These are phyloP conservation scores for Cercospora nicotianae DNA, from an alignment of 2,329 filamentous ascomycete genomes.

Conservation along the genomic window DNA sequence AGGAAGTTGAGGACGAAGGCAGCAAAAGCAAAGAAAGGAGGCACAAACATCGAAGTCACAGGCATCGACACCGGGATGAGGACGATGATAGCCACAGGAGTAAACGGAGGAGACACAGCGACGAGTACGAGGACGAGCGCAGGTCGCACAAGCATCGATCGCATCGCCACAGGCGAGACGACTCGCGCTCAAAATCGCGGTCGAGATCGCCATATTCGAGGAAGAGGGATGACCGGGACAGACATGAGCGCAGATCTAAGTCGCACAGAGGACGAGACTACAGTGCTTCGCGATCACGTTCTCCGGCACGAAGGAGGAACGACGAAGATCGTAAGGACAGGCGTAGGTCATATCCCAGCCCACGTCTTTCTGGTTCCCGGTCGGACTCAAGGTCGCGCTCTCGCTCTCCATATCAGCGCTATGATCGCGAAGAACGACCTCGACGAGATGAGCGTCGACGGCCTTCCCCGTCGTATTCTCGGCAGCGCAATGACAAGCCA, in stretches of 20 bases:
- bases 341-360: constrained; percentile 38
- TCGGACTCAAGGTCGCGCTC: constrained; percentile 40
- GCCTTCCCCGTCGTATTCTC: constrained; percentile 26
- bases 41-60: constrained; percentile 35
- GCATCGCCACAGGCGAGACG: constrained; percentile 29
- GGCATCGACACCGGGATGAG: constrained; percentile 30
- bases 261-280: constrained; percentile 33
- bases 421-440: constrained; percentile 20
- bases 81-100: constrained; percentile 37
- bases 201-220: constrained; percentile 30
- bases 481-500: constrained; percentile 23
- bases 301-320: constrained; percentile 41
- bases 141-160: constrained; percentile 36
- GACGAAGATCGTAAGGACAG: constrained; percentile 37
- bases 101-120: constrained; percentile 38
- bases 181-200: constrained; percentile 25
- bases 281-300: constrained; percentile 40
- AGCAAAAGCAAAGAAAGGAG: constrained; percentile 32
- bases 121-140: constrained; percentile 37
- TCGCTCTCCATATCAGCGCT: constrained; percentile 34
- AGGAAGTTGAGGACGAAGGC: constrained; percentile 33
- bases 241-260: constrained; percentile 26
- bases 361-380: constrained; percentile 36
- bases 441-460: constrained; percentile 21
- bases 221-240: constrained; percentile 24